These are phyloP conservation scores for Bipolaris bicolor DNA, from an alignment of 2,329 filamentous ascomycete species.

Conservation along the genomic window DNA sequence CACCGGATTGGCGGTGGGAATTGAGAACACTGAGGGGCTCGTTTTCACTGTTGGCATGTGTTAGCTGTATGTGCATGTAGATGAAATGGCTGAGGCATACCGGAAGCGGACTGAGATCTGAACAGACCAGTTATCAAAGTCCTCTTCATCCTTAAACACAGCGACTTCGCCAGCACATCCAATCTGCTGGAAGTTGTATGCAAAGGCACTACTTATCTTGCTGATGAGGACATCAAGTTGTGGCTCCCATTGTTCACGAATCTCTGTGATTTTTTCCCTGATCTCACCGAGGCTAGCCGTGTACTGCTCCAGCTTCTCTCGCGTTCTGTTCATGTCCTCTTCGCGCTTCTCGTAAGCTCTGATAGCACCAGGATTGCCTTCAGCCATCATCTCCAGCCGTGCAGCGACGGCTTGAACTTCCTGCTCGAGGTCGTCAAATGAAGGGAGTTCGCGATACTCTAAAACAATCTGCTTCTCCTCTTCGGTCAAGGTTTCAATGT, in stretches of 20 bases:
- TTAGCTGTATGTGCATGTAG: constrained; percentile 11
- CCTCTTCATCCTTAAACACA: constrained; percentile 82
- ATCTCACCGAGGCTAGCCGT: constrained; percentile 63
- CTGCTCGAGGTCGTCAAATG: constrained; percentile 66
- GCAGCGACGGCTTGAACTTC: constrained; percentile 77
- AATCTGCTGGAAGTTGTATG: constrained; percentile 92
- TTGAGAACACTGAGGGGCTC: constrained; percentile 86
- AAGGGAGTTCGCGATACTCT: constrained; percentile 26
- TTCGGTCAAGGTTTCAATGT: constrained; percentile 27
- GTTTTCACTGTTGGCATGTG: constrained; percentile 54
- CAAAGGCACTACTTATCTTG: constrained; percentile 88
- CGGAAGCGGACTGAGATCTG: constrained; percentile 96
- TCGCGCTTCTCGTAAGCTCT: constrained; percentile 65
- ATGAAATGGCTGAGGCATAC: constrained; percentile 54
- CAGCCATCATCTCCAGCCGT: constrained; percentile 79
- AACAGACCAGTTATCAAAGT: constrained; percentile 93
- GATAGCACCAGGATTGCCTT: constrained; percentile 75
- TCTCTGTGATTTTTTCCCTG: constrained; percentile 64
- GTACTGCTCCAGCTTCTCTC: constrained; percentile 63
- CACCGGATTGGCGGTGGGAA: constrained; percentile 92
- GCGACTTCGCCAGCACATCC: constrained; percentile 90
- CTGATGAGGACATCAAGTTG: constrained; percentile 76
- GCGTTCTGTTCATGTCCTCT: constrained; percentile 70
- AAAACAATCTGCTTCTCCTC: constrained; percentile 34
- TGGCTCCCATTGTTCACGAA: constrained; percentile 82